Evolutionary conservation across 352 stramenopile species (phyloP).

Genomic region (Phytophthora idaei): DNA sequence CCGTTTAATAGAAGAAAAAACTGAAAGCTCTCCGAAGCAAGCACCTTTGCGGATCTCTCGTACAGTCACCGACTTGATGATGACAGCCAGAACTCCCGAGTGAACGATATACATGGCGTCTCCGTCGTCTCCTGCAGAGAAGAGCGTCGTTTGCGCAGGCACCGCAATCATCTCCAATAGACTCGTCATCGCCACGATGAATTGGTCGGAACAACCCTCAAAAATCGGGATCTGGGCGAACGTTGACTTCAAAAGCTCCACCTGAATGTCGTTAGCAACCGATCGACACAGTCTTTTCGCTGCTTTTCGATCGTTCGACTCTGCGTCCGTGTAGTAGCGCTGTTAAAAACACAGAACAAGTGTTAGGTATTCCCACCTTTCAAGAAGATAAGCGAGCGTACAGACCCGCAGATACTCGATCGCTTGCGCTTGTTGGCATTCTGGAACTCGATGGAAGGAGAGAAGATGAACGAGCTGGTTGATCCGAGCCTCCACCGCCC

Average conservation of each 20-base stretch:
- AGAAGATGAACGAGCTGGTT: conserved; percentile 80
- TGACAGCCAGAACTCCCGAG: conserved; percentile 65
- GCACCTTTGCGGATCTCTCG: conserved; percentile 73
- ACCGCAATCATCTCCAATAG: conserved; percentile 67
- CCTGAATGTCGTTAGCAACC: conserved; percentile 78
- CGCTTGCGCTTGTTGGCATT: conserved; percentile 57
- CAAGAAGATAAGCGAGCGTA: conserved; percentile 4
- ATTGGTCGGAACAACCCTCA: conserved; percentile 52
- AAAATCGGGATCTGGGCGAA: conserved; percentile 65
- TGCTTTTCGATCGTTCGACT: conserved; percentile 74
- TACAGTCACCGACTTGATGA: conserved; percentile 61
- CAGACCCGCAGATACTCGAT: conserved; percentile 69
- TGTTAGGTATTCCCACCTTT: neutral
- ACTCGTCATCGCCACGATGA: conserved; percentile 67
- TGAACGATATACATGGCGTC: conserved; percentile 85
- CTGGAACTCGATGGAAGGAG: conserved; percentile 67
- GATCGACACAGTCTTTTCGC: conserved; percentile 73
- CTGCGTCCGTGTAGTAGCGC: conserved; percentile 69
- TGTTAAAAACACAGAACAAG: conserved; percentile 19
- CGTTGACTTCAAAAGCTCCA: conserved; percentile 63
- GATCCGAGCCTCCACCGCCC: conserved; percentile 64
- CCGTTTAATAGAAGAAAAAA: conserved; percentile 63
- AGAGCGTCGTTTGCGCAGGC: conserved; percentile 61
- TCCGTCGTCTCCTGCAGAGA: conserved; percentile 56
- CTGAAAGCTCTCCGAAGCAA: conserved; percentile 77